Evolutionary conservation across 1,284 basidiomycete species (phyloP).

Genomic region (Moesziomyces antarcticus): DNA sequence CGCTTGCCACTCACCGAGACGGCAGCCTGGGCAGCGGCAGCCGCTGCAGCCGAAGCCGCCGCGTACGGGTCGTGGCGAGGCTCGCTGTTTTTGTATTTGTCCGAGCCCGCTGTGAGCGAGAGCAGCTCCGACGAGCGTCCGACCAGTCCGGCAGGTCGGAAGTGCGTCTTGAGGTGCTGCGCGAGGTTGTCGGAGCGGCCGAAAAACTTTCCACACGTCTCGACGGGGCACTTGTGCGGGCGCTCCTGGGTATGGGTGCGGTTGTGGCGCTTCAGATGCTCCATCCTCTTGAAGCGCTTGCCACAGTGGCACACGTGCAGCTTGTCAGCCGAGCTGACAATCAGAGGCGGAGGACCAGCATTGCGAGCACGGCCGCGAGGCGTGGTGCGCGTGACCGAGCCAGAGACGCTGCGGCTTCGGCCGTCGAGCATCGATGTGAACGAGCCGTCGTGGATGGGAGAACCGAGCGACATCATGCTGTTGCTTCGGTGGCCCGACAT

Average conservation of each 20-base stretch:
- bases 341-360: slow-evolving; percentile 59
- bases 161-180: slow-evolving; percentile 67
- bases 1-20: slow-evolving; percentile 31
- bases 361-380: slow-evolving; percentile 42
- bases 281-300: slow-evolving; percentile 66
- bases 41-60: slow-evolving; percentile 50
- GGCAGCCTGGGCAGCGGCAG: slow-evolving; percentile 49
- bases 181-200: slow-evolving; percentile 66
- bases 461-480: slow-evolving; percentile 52
- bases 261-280: slow-evolving; percentile 67
- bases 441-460: slow-evolving; percentile 29
- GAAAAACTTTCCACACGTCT: slow-evolving; percentile 65
- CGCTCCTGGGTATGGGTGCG: slow-evolving; percentile 66
- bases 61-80: slow-evolving; percentile 61
- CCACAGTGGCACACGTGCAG: slow-evolving; percentile 66
- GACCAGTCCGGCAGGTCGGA: slow-evolving; percentile 52
- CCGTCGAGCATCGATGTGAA: slow-evolving; percentile 42
- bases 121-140: slow-evolving; percentile 49
- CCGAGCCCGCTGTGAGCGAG: slow-evolving; percentile 33
- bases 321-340: slow-evolving; percentile 66
- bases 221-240: slow-evolving; percentile 64
- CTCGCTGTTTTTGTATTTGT: slow-evolving; percentile 42
- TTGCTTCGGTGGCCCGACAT: slow-evolving; percentile 57
- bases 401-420: slow-evolving; percentile 35
- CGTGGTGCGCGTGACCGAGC: slow-evolving; percentile 36